Percentiles rank a stretch among this genome's conserved stretches.
Conservation (phyloP, 2,329 filamentous ascomycete species). For the Reticulascus tulasneorum region DNA sequence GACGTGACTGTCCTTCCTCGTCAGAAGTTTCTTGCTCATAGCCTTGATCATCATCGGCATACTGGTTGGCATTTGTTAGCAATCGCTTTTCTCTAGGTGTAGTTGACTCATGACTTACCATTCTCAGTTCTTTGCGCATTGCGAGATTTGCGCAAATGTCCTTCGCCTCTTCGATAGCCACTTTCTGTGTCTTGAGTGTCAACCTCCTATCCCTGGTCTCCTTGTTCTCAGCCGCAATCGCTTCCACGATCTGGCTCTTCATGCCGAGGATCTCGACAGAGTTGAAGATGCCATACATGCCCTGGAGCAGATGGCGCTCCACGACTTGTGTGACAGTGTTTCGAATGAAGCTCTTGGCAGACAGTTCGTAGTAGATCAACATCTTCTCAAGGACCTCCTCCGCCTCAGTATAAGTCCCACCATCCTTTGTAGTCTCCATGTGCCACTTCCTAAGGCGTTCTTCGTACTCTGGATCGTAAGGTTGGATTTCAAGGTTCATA, state of each 20-base stretch:
- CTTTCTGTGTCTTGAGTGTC: constrained; percentile 43
- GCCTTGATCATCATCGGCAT: constrained; percentile 21
- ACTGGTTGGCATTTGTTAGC: constrained; percentile 10
- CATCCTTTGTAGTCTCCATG: constrained; percentile 34
- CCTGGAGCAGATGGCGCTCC: constrained; percentile 46
- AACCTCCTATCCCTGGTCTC: constrained; percentile 46
- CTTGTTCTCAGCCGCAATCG: constrained; percentile 50
- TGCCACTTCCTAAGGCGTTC: constrained; percentile 46
- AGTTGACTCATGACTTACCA: constrained; percentile 9
- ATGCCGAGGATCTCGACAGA: constrained; percentile 47
- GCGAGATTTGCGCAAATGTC: constrained; percentile 46
- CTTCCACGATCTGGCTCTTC: constrained; percentile 39
- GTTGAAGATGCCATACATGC: constrained; percentile 49
- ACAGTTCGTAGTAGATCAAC: constrained; percentile 52
- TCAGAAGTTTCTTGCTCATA: constrained; percentile 22
- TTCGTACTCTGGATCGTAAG: constrained; percentile 51
- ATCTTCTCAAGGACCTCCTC: constrained; percentile 53
- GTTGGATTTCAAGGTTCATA: constrained; percentile 49
- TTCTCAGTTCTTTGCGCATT: constrained; percentile 47
- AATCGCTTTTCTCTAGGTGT: neutral
- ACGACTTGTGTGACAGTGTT: constrained; percentile 51
- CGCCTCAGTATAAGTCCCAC: constrained; percentile 44
- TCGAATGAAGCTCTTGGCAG: constrained; percentile 47
- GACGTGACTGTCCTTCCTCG: constrained; percentile 18
- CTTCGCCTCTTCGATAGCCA: constrained; percentile 46